phyloP scores from a whole-genome alignment of 495 filamentous ascomycete genomes.

The Penicillium simplicissimum region DNA sequence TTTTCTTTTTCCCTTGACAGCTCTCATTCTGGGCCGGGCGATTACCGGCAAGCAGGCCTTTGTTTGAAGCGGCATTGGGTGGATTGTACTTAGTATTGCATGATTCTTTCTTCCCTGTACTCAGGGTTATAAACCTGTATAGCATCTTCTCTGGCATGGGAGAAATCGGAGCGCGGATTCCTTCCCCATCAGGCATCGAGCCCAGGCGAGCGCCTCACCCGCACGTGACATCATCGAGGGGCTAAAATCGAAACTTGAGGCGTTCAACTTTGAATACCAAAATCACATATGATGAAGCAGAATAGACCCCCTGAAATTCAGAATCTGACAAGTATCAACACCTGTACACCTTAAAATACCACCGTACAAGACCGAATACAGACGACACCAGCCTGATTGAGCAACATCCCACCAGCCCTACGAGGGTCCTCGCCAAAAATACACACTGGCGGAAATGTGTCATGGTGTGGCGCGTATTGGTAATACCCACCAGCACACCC shows the following conservation, averaged over 20 bases:
- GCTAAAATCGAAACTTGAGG: conserved; percentile 10
- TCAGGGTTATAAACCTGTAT: conserved; percentile 8
- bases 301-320: not conserved
- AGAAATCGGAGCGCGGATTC: conserved; percentile 11
- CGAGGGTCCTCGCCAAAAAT: conserved; percentile 7
- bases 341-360: not conserved
- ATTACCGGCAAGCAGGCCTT: conserved; percentile 73
- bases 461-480: conserved; percentile 29
- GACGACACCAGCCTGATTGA: not conserved
- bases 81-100: conserved; percentile 3
- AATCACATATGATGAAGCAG: not conserved
- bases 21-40: conserved; percentile 67
- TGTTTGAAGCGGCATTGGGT: conserved; percentile 39
- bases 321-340: not conserved
- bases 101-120: conserved; percentile 3
- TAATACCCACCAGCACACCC: conserved; percentile 23
- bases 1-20: conserved; percentile 33
- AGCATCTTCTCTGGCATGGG: conserved; percentile 3
- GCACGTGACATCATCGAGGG: conserved; percentile 40
- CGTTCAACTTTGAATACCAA: not conserved
- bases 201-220: conserved; percentile 24
- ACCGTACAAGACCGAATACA: not conserved
- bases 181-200: conserved; percentile 19
- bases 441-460: not conserved
- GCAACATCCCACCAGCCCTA: conserved; percentile 6